Base-by-base conservation (phyloP, 164 flowering plant species). In the Nymphaea thermarum region DNA sequence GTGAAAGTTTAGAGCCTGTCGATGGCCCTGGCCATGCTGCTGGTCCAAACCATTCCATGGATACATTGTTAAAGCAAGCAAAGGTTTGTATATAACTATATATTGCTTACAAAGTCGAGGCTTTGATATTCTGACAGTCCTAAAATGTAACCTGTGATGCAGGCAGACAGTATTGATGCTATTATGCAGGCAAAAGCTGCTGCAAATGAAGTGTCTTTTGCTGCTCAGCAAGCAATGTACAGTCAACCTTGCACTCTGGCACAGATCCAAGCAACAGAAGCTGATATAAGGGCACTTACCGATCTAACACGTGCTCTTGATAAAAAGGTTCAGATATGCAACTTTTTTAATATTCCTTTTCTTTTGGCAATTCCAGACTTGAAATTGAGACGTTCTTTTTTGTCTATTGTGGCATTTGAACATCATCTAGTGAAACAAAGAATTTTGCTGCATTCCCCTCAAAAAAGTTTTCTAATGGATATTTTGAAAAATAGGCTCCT, bases 301-400 rank as follows among this genome's bases (percentile, higher is more conserved):
- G 84, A 83, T 65, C 68, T 87, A 66, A 74, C 80, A 66, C 85
- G 86, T 72, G 86, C 82, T 69, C 83, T 87, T 76, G 87, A 83
- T 72, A 83, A 82, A 76, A 87, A 87, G 89, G 91, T 87, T 43
- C 16, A 16, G 53, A 8, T 6, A n/a, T 69, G 67, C 47, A 2
- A 42, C 16, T 45, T 67, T 57, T n/a, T 18, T 55, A 59, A 59
- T 63, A 42, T 42, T n/a, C 43, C 42, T 63, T 60, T 36, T 17
- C 68, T 4, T 41, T 18, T 59, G 43, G 53, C 68, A 59, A 1
- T 42, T 72, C 3, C 60, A 44, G 36, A 25, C 36, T 25, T 25
- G 36, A 25, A 47, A 25, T 25, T 25, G 36, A 1, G 36, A 25
- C 36, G 1, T 25, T 25, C 0, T 25, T 25, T 25, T 25, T 25